Evolutionary conservation across 148 eudicot species (phyloP).

Genomic region (Pouteria glomerata): DNA sequence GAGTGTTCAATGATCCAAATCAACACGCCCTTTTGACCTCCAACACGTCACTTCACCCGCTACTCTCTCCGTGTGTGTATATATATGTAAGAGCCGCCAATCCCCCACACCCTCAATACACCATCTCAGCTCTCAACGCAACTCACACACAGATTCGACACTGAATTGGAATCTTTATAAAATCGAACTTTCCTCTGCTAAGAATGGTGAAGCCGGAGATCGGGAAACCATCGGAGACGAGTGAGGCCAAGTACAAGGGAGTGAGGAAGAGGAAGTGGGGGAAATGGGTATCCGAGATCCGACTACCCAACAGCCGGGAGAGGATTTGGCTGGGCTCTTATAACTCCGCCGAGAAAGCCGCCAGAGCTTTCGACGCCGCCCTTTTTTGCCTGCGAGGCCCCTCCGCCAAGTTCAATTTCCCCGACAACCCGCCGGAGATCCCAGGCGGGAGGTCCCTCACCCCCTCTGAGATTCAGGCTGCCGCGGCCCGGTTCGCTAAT

Average conservation of each 20-base stretch:
- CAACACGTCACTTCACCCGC: no score
- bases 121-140: no score
- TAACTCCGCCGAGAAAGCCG: conserved; percentile 63
- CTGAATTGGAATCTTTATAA: not conserved
- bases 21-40: no score
- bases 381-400: conserved; percentile 73
- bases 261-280: conserved; percentile 94
- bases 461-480: conserved; percentile 51
- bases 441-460: conserved; percentile 35
- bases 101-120: no score
- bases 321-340: conserved; percentile 86
- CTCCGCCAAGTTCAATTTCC: conserved; percentile 71
- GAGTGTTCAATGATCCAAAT: no score
- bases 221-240: not conserved
- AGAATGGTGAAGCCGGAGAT: conserved; percentile 14
- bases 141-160: no score
- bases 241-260: conserved; percentile 48
- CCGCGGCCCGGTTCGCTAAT: conserved; percentile 39
- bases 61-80: no score
- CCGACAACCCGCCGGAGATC: conserved; percentile 57
- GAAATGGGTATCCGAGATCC: conserved; percentile 80
- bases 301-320: conserved; percentile 76
- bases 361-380: conserved; percentile 91
- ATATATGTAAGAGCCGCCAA: no score
- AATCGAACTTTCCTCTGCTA: not conserved